These are phyloP conservation scores for Leccinum insolens DNA, from an alignment of 1,284 basidiomycete genomes.

Conservation along the genomic window DNA sequence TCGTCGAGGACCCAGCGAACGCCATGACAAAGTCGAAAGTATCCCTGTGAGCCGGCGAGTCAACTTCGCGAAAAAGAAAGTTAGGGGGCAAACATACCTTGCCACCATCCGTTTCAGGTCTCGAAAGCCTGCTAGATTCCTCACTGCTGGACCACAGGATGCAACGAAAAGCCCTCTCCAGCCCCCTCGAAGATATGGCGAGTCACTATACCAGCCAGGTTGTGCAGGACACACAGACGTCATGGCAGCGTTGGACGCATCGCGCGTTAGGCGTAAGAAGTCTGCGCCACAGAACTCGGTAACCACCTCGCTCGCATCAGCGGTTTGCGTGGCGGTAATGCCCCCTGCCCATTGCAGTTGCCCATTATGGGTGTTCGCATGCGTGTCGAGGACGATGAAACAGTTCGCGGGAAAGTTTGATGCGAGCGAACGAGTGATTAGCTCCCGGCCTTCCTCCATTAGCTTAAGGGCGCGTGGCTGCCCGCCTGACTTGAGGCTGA, in stretches of 20 bases:
- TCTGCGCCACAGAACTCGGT: background rate
- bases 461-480: background rate
- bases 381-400: slow-evolving; percentile 1
- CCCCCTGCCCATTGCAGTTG: background rate
- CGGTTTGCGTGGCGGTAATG: background rate
- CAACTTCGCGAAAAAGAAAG: background rate
- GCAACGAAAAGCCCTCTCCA: background rate
- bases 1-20: background rate
- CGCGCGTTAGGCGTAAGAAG: background rate
- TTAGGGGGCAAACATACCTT: background rate
- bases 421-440: background rate
- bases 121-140: background rate
- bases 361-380: background rate
- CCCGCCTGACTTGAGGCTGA: background rate
- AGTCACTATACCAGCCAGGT: background rate
- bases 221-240: too few relatives aligned
- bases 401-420: background rate
- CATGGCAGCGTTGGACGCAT: background rate
- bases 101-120: background rate
- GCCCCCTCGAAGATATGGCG: background rate
- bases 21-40: slow-evolving; percentile 3
- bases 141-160: background rate
- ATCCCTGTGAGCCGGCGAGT: background rate
- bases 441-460: background rate
- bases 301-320: background rate